Conservation (phyloP, 2,329 filamentous ascomycete genomes). For the Aureobasidium sp. region DNA sequence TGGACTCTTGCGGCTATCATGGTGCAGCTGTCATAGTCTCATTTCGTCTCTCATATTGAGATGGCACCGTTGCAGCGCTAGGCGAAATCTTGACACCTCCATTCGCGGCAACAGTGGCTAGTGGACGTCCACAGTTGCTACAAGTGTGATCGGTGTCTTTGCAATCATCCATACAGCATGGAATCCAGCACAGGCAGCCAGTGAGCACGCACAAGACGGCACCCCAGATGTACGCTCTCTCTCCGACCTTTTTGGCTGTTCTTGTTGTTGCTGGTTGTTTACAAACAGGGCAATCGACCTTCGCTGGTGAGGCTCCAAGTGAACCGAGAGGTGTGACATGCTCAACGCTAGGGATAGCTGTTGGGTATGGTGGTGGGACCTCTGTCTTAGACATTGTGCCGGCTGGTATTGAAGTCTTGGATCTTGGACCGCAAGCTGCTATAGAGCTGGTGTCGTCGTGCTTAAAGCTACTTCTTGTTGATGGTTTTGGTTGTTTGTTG, state of each 20-base stretch:
- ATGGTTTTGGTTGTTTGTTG: background rate
- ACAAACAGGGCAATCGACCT: background rate
- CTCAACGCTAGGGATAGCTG: background rate
- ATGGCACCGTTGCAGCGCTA: background rate
- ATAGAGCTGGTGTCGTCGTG: background rate
- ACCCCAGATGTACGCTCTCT: constrained; percentile 1
- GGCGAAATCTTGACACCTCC: background rate
- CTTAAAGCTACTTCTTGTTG: background rate
- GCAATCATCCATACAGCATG: background rate
- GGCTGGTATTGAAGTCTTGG: background rate
- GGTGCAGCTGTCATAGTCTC: background rate
- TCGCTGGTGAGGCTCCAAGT: background rate
- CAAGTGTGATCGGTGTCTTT: constrained; percentile 2
- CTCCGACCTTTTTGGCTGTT: background rate
- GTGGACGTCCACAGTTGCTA: background rate
- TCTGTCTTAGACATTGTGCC: background rate
- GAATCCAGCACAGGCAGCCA: constrained; percentile 1
- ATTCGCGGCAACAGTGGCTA: background rate
- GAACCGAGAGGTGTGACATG: background rate
- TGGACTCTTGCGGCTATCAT: background rate
- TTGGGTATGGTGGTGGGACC: background rate
- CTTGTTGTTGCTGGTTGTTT: background rate
- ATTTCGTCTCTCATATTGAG: background rate
- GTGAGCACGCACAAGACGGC: background rate
- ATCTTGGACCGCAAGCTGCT: background rate